phyloP scores from a whole-genome alignment of 2,329 filamentous ascomycete species.

The Pleochaeta shiraiana region DNA sequence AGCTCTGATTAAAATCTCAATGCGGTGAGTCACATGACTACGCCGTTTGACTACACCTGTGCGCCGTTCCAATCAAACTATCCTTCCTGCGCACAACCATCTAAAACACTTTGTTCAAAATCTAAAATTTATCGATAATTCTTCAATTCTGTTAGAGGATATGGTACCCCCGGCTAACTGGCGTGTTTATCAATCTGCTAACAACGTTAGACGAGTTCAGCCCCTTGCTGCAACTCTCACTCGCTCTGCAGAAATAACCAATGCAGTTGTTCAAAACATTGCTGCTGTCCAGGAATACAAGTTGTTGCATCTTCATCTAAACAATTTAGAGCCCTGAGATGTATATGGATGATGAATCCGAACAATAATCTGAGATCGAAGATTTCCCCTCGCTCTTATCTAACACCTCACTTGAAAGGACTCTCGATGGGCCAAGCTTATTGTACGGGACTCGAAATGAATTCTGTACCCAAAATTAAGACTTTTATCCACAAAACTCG shows the following conservation, averaged over 20 bases:
- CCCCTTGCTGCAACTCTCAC: neutral
- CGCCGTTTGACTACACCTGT: too few relatives aligned
- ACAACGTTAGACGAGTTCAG: neutral
- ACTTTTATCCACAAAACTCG: neutral
- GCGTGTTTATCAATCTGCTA: too few relatives aligned
- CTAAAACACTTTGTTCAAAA: too few relatives aligned
- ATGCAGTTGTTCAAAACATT: neutral
- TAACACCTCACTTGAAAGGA: neutral
- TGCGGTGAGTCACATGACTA: slow-evolving; percentile 6
- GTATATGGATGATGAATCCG: neutral
- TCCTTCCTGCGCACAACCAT: too few relatives aligned
- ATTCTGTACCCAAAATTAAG: neutral
- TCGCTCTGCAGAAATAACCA: neutral
- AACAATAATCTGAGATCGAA: neutral
- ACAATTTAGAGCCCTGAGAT: neutral
- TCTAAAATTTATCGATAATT: too few relatives aligned
- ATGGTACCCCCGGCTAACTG: too few relatives aligned
- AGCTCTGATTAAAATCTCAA: neutral
- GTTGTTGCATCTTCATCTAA: neutral
- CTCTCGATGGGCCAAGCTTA: neutral
- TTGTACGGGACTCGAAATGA: neutral
- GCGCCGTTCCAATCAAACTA: too few relatives aligned
- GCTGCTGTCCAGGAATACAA: neutral
- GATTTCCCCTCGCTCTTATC: neutral
- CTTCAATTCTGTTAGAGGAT: too few relatives aligned